A percentile compares a stretch with the other conserved stretches of the same genome.
These are phyloP conservation scores for Lasiosphaeriaceae sp. DNA, from an alignment of 495 filamentous ascomycete species.

Conservation along the genomic window DNA sequence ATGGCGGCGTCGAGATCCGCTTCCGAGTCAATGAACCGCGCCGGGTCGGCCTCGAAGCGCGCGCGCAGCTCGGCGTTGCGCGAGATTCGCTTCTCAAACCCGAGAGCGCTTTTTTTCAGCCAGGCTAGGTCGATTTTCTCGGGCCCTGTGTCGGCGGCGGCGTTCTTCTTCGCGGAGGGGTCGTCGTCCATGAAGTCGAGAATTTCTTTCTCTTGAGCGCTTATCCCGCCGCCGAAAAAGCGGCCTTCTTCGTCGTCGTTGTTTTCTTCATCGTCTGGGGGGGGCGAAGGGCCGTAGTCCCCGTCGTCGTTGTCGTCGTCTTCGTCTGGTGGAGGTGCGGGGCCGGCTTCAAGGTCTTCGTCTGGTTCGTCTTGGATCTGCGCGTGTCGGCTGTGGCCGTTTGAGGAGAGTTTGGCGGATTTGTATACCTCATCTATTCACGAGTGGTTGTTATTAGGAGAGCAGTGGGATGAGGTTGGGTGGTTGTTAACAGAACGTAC, in stretches of 20 bases:
- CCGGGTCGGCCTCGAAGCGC: conserved; percentile 78
- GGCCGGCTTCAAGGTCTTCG: conserved; percentile 48
- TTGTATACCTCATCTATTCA: conserved; percentile 74
- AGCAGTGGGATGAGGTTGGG: neutral
- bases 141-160: too few species aligned
- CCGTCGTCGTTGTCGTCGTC: conserved; percentile 53
- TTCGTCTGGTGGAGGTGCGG: conserved; percentile 29
- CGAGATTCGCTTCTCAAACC: conserved; percentile 85
- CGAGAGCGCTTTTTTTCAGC: conserved; percentile 75
- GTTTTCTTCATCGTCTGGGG: conserved; percentile 59
- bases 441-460: conserved; percentile 1
- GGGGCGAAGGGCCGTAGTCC: conserved; percentile 66
- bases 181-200: conserved; percentile 81
- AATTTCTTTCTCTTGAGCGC: conserved; percentile 73
- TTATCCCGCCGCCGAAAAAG: conserved; percentile 93
- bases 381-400: conserved; percentile 39
- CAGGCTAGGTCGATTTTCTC: conserved; percentile 83
- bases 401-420: conserved; percentile 65
- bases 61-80: conserved; percentile 91
- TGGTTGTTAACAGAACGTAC: conserved; percentile 40
- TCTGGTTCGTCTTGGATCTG: conserved; percentile 2
- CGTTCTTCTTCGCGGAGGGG: conserved; percentile 38
- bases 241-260: conserved; percentile 87
- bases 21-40: conserved; percentile 72
- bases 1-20: conserved; percentile 89